A percentile compares a stretch with the other conserved stretches of the same genome.
phyloP scores from a whole-genome alignment of 1,284 basidiomycete genomes.

The Pseudozyma tsukubaensis region DNA sequence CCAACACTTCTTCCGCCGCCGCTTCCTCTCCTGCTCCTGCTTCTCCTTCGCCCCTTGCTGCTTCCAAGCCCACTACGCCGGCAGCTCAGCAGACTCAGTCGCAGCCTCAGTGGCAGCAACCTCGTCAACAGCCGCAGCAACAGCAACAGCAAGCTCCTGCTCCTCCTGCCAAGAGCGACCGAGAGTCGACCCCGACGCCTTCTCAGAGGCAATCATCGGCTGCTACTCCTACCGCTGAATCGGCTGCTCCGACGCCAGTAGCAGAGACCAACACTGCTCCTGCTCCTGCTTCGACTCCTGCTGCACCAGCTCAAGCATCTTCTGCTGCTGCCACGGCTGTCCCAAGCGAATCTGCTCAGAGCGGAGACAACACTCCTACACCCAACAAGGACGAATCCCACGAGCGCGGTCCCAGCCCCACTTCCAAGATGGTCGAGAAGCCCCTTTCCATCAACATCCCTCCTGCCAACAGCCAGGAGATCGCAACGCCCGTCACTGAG shows the following conservation, averaged over 20 bases:
- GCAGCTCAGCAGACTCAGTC: constrained; percentile 8
- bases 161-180: constrained; percentile 30
- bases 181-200: constrained; percentile 14
- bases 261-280: background rate
- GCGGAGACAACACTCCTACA: constrained; percentile 13
- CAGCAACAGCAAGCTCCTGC: constrained; percentile 19
- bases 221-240: constrained; percentile 24
- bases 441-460: constrained; percentile 49
- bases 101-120: constrained; percentile 1
- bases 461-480: constrained; percentile 19
- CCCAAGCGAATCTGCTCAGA: constrained; percentile 12
- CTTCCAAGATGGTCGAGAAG: constrained; percentile 27
- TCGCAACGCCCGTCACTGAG: constrained; percentile 21
- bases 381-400: background rate
- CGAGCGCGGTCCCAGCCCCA: constrained; percentile 4
- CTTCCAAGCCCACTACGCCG: constrained; percentile 15
- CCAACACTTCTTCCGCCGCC: no score
- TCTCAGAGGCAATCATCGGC: constrained; percentile 15
- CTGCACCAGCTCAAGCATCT: constrained; percentile 5
- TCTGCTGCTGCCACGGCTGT: constrained; percentile 12
- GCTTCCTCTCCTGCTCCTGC: constrained; percentile 10
- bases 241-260: constrained; percentile 16
- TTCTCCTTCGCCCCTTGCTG: constrained; percentile 5
- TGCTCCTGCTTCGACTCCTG: background rate
- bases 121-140: constrained; percentile 9